A percentile compares a stretch with the other conserved stretches of the same genome.
Evolutionary conservation across 179 eudicot genomes (phyloP).

Genomic region (Camellia oleifera): DNA sequence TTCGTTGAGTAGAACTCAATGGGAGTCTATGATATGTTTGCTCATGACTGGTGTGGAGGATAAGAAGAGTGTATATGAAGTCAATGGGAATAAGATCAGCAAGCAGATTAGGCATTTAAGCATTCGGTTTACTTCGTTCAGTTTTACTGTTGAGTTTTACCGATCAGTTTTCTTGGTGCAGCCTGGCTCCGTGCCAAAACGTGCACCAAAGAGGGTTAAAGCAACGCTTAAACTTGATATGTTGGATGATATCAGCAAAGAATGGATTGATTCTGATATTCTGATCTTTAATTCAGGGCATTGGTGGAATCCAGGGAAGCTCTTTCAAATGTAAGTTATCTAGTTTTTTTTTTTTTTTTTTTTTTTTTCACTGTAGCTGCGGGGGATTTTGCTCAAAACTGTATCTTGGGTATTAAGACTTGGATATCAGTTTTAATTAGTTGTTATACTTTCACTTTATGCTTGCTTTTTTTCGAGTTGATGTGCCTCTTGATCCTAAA

Average conservation of each 20-base stretch:
- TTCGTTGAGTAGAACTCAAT: constrained; percentile 91
- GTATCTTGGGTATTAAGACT: no score
- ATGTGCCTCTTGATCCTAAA: no score
- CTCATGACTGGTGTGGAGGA: constrained; percentile 87
- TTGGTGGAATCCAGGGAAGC: constrained; percentile 96
- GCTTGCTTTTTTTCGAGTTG: no score
- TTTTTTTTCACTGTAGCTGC: no score
- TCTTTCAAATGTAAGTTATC: constrained; percentile 75
- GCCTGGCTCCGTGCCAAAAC: constrained; percentile 57
- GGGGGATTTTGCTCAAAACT: no score
- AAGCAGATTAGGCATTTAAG: constrained; percentile 67
- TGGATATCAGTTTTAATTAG: no score
- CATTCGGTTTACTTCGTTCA: constrained; percentile 65
- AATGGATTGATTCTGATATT: constrained; percentile 83
- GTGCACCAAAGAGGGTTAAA: constrained; percentile 78
- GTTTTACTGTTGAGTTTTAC: constrained; percentile 77
- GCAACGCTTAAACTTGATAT: constrained; percentile 63
- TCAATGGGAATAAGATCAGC: constrained; percentile 70
- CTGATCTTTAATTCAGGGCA: constrained; percentile 89
- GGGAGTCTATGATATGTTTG: constrained; percentile 97
- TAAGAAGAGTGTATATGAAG: constrained; percentile 73
- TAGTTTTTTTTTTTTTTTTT: no score
- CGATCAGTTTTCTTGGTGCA: constrained; percentile 77
- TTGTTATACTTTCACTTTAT: no score
- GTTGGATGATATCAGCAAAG: constrained; percentile 65